Evolutionary conservation across 2,329 filamentous ascomycete genomes (phyloP).

Genomic region (Botrytis byssoidea): DNA sequence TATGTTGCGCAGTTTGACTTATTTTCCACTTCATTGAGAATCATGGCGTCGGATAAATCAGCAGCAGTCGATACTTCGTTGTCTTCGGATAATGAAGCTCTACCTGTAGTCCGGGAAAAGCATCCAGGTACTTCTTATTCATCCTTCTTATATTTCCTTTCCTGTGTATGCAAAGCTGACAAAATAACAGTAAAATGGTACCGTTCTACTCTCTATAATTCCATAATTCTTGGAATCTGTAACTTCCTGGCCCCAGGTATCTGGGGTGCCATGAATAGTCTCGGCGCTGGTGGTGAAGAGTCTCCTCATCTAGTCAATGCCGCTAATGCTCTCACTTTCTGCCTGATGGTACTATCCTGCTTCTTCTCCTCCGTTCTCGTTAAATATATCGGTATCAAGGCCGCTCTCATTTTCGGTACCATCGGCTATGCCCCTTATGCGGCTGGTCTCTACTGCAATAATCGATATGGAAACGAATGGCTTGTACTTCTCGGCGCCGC

Average conservation of each 20-base stretch:
- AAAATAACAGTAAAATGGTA: constrained; percentile 55
- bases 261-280: constrained; percentile 71
- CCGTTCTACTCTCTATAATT: constrained; percentile 70
- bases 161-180: background rate
- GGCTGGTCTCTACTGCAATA: constrained; percentile 70
- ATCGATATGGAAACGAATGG: constrained; percentile 68
- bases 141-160: background rate
- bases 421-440: constrained; percentile 70
- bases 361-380: constrained; percentile 64
- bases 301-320: constrained; percentile 64
- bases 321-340: constrained; percentile 70
- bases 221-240: constrained; percentile 67
- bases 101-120: constrained; percentile 22
- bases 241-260: constrained; percentile 70
- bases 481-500: constrained; percentile 57
- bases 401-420: constrained; percentile 68
- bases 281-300: constrained; percentile 67
- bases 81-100: constrained; percentile 29
- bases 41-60: constrained; percentile 20
- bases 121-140: constrained; percentile 23
- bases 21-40: background rate
- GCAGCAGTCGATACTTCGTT: constrained; percentile 9
- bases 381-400: constrained; percentile 67
- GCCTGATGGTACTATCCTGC: constrained; percentile 70
- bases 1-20: background rate